A percentile compares a stretch with the other conserved stretches of the same genome.
Conservation (phyloP, 495 filamentous ascomycete genomes). For the Polyplosphaeria fusca region DNA sequence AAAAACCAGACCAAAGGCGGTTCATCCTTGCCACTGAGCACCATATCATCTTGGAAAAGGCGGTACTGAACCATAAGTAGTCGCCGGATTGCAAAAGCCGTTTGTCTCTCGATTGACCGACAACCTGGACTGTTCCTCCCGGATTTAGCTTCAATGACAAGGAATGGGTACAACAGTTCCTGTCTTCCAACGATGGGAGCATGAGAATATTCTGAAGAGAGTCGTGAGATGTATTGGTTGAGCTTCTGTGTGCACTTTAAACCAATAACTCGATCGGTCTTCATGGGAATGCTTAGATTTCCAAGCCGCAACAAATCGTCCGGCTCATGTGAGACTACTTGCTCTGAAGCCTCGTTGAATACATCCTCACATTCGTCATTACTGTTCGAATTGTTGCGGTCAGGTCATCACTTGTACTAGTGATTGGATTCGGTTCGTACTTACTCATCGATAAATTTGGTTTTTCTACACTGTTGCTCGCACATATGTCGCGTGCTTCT, state of each 20-base stretch:
- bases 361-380: not conserved
- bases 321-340: not conserved
- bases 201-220: too few species aligned
- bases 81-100: slow-evolving; percentile 6
- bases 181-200: too few species aligned
- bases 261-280: not conserved
- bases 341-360: not conserved
- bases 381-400: too few species aligned
- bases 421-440: too few species aligned
- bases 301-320: not conserved
- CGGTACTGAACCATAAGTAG: not conserved
- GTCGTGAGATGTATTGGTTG: too few species aligned
- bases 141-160: slow-evolving; percentile 11
- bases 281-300: not conserved
- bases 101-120: slow-evolving; percentile 3
- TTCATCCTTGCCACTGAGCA: not conserved
- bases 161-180: slow-evolving; percentile 5
- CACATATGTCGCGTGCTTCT: too few species aligned
- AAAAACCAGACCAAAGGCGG: slow-evolving; percentile 14
- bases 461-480: too few species aligned
- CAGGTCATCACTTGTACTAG: too few species aligned
- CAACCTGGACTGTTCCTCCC: not conserved
- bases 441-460: too few species aligned
- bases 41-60: not conserved
- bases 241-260: too few species aligned